A percentile compares a stretch with the other conserved stretches of the same genome.
Evolutionary conservation across 2,329 filamentous ascomycete species (phyloP).

Genomic region (Fusarium siculi): DNA sequence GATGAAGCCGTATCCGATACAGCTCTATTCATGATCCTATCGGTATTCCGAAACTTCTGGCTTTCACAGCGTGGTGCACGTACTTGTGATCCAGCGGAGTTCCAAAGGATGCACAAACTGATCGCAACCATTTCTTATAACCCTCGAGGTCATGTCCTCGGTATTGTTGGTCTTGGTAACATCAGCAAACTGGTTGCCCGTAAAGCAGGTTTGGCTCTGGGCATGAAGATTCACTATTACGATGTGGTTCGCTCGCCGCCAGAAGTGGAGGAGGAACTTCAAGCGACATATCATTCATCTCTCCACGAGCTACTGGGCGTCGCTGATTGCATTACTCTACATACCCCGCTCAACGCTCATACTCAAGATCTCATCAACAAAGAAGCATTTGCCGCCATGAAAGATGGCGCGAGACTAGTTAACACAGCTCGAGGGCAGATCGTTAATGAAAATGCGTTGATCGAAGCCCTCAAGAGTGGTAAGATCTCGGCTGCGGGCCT

Average conservation of each 20-base stretch:
- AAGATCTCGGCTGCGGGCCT: constrained; percentile 59
- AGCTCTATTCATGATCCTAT: constrained; percentile 55
- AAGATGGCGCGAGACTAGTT: constrained; percentile 58
- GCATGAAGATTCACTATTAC: constrained; percentile 65
- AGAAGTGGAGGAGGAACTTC: constrained; percentile 45
- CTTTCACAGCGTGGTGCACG: constrained; percentile 49
- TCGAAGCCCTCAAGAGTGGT: constrained; percentile 58
- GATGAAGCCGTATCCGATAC: constrained; percentile 58
- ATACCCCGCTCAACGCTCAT: constrained; percentile 43
- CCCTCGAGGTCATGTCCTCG: constrained; percentile 58
- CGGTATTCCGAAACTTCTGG: constrained; percentile 62
- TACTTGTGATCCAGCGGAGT: constrained; percentile 30
- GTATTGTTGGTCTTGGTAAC: constrained; percentile 63
- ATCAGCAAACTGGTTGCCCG: constrained; percentile 58
- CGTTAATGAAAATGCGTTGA: constrained; percentile 62
- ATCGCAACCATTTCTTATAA: constrained; percentile 56
- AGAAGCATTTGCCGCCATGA: constrained; percentile 51
- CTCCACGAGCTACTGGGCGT: constrained; percentile 42
- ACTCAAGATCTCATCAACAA: constrained; percentile 29
- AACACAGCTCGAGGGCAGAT: constrained; percentile 65
- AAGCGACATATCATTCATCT: constrained; percentile 45
- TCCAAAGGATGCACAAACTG: constrained; percentile 28
- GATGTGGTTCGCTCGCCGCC: constrained; percentile 51
- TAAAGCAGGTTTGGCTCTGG: constrained; percentile 57
- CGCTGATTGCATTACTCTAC: constrained; percentile 49